Evolutionary conservation across 2,329 filamentous ascomycete genomes (phyloP), one percentile per base, ranked within the genome.

Genomic region (Sarocladium kiliense): DNA sequence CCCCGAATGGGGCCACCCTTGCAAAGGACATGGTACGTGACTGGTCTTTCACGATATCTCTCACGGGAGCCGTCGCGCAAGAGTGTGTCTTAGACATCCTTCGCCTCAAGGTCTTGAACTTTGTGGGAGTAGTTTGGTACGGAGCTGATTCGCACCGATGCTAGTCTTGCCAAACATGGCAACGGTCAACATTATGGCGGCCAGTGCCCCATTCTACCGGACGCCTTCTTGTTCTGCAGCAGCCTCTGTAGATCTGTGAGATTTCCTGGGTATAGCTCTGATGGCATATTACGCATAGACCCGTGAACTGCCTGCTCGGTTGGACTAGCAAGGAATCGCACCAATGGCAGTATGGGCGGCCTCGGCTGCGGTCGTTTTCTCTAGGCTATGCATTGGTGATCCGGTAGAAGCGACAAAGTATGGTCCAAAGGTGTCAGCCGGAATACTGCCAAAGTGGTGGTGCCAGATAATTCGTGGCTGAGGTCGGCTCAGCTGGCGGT

Each of bases 71-170:
- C 18, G 47, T 51, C 47, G 47, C 47, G 47, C 47, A 36, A 19
- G 18, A 14, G 12, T 27, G 27, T 51, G 47, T 51, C 47, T 51
- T 51, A 51, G 47, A 51, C 47, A 6, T 21, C 19, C 10, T 21
- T 36, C 47, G 47, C 47, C 47, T 51, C 47, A 36, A 3, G 11
- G 30, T 14, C n/a, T 23, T 23, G 7, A 18, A 19, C 9, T 23
- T 36, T 51, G 47, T 36, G 30, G 5, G 47, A 51, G n/a, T 51
- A 51, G 30, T 51, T 36, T 51, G 47, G 47, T 51, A 51, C 47
- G 47, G 47, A 51, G 23, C 27, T 51, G 30, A 21, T 16, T 10
- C 21, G 12, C 16, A 51, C 47, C 47, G 47, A 36, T 21, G 47
- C 27, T 36, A 51, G 47, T 32, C 14, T 36, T 12, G 18, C 26